Percentiles rank a stretch among this genome's conserved stretches.
These are phyloP conservation scores for Starmerella tilneyi DNA, from an alignment of 805 yeast species.

Conservation along the genomic window DNA sequence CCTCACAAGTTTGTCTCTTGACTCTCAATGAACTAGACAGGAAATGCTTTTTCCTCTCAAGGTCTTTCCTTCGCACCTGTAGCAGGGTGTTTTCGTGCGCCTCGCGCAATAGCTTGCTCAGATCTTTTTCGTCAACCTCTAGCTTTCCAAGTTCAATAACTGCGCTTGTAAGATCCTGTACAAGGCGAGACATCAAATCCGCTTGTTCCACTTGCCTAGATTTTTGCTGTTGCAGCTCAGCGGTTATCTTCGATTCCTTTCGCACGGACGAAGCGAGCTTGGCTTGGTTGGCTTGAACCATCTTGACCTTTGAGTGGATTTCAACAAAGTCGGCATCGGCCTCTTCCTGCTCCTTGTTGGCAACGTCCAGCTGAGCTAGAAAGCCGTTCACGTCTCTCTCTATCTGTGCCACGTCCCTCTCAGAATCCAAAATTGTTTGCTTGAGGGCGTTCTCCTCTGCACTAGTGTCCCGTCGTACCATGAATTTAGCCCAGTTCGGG, in stretches of 20 bases:
- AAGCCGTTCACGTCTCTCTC: too few relatives aligned
- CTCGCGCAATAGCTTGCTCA: neutral
- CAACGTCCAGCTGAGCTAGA: too few relatives aligned
- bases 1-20: neutral
- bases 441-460: neutral
- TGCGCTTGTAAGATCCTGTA: neutral
- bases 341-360: too few relatives aligned
- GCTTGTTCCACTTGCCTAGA: neutral
- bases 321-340: neutral
- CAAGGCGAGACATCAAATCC: neutral
- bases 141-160: neutral
- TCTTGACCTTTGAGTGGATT: neutral
- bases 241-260: neutral
- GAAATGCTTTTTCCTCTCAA: neutral
- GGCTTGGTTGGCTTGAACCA: neutral
- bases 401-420: neutral
- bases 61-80: neutral
- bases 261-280: neutral
- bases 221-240: neutral
- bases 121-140: neutral
- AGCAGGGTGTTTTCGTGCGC: neutral
- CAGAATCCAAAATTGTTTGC: neutral
- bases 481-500: conserved; percentile 8
- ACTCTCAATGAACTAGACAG: neutral
- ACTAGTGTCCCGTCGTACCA: conserved; percentile 7